Evolutionary conservation across 1,284 basidiomycete genomes (phyloP), one percentile per base, ranked within the genome.

Genomic region (Puccinia hordei): DNA sequence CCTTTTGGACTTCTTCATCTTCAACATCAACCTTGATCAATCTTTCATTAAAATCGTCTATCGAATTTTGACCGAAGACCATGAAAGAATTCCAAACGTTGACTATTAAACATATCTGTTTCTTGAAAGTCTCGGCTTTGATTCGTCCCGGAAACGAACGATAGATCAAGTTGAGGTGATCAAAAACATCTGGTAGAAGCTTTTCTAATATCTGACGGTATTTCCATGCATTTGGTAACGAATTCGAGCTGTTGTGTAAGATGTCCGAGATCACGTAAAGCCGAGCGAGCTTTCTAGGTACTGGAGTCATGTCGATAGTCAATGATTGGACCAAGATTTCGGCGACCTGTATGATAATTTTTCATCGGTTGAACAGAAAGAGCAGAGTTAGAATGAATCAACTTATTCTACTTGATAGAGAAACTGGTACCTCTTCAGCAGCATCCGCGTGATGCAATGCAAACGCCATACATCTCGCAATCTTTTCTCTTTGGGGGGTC

Each of bases 241-340:
- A 84, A 0, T 86, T 86, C 0, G 86, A 77, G 2, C 93, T 94
- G 85, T 99, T 99, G 87, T 98, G 95, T 38, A 99, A 89, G 82
- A 99, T 97, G 85, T 99, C 97, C 84, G 95, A 98, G 76, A 99
- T 93, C 66, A 98, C 89, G 86, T 98, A 92, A 35, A 99, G 89
- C 10, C 97, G 91, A 8, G 97, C 94, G 69, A 99, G 90, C 86
- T 99, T 99, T 82, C 95, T 91, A 51, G 97, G 95, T 15, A 99
- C 92, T 0, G 97, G 92, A 0, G 97, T 99, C 22, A 89, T 88
- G 81, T 94, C 92, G 17, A 96, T 90, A 38, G 92, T 88, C 5
- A 97, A 87, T 3, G 94, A 94, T 51, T 91, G 88, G 68, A 93
- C 90, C 82, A 98, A 92, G 81, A 95, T 90, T 82, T 96, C 93